These are phyloP conservation scores for Vitis labrusca DNA, from an alignment of 164 flowering plant genomes.

Conservation along the genomic window DNA sequence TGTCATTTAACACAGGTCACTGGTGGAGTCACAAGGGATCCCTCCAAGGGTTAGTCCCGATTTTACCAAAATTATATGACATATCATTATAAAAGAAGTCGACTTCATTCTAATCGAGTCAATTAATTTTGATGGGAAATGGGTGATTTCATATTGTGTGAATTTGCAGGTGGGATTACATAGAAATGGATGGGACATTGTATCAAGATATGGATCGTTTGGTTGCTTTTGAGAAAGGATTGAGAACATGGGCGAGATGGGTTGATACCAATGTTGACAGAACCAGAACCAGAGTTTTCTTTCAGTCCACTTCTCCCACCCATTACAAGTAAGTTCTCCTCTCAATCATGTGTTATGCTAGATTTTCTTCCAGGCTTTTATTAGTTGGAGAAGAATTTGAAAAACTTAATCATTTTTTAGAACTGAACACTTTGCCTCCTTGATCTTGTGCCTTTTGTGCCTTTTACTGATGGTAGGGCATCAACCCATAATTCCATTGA, in stretches of 20 bases:
- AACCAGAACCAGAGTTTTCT: slow-evolving; percentile 61
- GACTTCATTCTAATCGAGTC: not conserved
- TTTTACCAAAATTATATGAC: not conserved
- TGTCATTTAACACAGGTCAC: slow-evolving; percentile 70
- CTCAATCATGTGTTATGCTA: not conserved
- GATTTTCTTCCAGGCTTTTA: too few species aligned
- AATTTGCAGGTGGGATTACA: slow-evolving; percentile 77
- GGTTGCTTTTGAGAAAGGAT: slow-evolving; percentile 64
- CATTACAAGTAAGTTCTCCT: slow-evolving; percentile 61
- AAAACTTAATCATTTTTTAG: too few species aligned
- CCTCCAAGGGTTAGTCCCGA: slow-evolving; percentile 50
- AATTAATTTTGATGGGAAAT: too few species aligned
- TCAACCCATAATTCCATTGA: too few species aligned
- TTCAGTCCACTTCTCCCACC: slow-evolving; percentile 82
- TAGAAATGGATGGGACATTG: slow-evolving; percentile 56
- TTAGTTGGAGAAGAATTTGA: too few species aligned
- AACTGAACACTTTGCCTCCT: too few species aligned
- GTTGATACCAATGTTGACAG: slow-evolving; percentile 63
- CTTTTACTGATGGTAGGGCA: too few species aligned
- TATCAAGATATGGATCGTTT: slow-evolving; percentile 77
- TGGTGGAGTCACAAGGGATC: slow-evolving; percentile 77
- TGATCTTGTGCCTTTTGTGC: too few species aligned
- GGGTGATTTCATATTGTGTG: too few species aligned
- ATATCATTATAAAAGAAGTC: not conserved
- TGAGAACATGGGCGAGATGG: slow-evolving; percentile 87